Evolutionary conservation across 1,284 basidiomycete species (phyloP).

Genomic region (Volvariella volvacea): DNA sequence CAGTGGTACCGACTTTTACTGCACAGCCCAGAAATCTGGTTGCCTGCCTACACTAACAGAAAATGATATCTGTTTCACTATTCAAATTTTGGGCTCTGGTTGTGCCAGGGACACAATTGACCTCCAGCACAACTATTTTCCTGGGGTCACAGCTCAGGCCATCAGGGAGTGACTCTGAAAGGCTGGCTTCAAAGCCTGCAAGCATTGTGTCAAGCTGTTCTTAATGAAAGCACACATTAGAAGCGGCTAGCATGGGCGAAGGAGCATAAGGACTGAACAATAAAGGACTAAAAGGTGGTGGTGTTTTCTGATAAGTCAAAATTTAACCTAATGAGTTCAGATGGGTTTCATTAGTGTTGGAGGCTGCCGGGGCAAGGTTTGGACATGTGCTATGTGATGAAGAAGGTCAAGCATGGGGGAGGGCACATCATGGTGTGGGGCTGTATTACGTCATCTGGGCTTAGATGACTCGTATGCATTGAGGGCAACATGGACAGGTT

Average conservation of each 20-base stretch:
- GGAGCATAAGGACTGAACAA: no score
- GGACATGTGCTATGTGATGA: constrained; percentile 3
- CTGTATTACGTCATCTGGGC: not conserved
- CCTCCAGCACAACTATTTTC: not conserved
- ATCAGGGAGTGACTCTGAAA: not conserved
- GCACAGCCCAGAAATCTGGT: no score
- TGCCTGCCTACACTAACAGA: no score
- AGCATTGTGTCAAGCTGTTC: not conserved
- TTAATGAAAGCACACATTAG: not conserved
- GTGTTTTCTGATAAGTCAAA: no score
- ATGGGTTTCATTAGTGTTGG: constrained; percentile 5
- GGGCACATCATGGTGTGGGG: constrained; percentile 11
- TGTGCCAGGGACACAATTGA: no score
- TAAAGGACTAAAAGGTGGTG: no score
- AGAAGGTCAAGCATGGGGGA: constrained; percentile 7
- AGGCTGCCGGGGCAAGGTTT: constrained; percentile 3
- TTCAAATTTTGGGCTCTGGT: no score
- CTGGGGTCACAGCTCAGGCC: no score
- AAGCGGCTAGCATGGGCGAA: constrained; percentile 1
- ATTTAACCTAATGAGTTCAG: no score
- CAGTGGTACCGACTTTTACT: no score
- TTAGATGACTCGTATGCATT: constrained; percentile 5
- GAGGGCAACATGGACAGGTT: constrained; percentile 2
- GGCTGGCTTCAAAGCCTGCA: not conserved
- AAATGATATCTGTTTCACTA: no score